Conservation (phyloP, 805 yeast species). For the Millerozyma acaciae region DNA sequence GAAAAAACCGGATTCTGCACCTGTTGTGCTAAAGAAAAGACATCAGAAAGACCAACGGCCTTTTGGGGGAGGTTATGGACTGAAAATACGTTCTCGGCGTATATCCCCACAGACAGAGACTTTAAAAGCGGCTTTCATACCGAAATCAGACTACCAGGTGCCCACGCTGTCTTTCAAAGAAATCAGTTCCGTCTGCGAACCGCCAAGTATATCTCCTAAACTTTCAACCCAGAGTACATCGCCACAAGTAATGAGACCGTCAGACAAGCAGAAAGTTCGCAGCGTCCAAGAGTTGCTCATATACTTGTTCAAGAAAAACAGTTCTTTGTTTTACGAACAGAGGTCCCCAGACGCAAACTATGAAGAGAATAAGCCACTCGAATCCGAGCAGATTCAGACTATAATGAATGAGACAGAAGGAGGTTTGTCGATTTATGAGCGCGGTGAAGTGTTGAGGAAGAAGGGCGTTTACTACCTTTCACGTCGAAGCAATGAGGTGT, state of each 20-base stretch:
- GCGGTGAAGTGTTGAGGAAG: slow-evolving; percentile 54
- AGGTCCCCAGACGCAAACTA: slow-evolving; percentile 1
- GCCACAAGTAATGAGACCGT: too few species aligned
- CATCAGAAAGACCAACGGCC: slow-evolving; percentile 2
- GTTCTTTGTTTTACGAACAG: slow-evolving; percentile 19
- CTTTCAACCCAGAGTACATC: not conserved
- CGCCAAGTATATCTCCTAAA: too few species aligned
- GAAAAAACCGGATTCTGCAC: too few species aligned
- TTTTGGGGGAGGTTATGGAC: slow-evolving; percentile 1
- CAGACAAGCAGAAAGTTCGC: slow-evolving; percentile 9
- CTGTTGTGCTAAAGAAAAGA: slow-evolving; percentile 3
- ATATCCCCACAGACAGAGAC: slow-evolving; percentile 7
- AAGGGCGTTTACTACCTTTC: slow-evolving; percentile 52
- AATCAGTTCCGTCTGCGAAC: too few species aligned
- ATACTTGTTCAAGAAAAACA: slow-evolving; percentile 22
- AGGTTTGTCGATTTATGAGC: slow-evolving; percentile 50
- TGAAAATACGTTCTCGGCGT: slow-evolving; percentile 13
- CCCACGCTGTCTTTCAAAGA: not conserved
- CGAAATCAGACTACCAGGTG: slow-evolving; percentile 12
- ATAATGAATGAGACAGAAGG: not conserved
- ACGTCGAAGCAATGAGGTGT: slow-evolving; percentile 9
- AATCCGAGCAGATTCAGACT: slow-evolving; percentile 2
- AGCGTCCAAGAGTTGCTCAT: slow-evolving; percentile 17
- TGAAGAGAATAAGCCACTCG: not conserved
- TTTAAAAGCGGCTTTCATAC: slow-evolving; percentile 17